Conservation (phyloP, 176 grass and related monocot genomes). For the Cenchrus fungigraminus region DNA sequence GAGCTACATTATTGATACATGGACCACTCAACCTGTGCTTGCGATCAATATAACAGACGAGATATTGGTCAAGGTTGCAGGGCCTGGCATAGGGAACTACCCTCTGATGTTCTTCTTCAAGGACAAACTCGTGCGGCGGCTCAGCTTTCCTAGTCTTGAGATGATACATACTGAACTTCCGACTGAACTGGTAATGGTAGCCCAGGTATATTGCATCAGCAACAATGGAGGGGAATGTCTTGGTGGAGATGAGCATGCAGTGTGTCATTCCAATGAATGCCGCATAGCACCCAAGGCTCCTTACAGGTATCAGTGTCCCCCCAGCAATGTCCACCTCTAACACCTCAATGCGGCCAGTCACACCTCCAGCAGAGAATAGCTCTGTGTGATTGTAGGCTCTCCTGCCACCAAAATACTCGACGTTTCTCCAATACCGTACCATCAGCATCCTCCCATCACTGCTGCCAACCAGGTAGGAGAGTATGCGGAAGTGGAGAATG, state of each 20-base stretch:
- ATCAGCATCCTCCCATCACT: not conserved
- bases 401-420: not conserved
- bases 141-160: not conserved
- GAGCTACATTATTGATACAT: too few species aligned
- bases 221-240: not conserved
- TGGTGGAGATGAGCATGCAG: not conserved
- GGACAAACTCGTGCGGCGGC: not conserved
- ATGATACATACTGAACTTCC: not conserved
- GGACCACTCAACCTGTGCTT: too few species aligned
- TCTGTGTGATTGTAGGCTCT: not conserved
- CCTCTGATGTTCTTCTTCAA: not conserved
- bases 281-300: not conserved
- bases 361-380: not conserved
- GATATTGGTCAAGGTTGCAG: too few species aligned
- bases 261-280: not conserved
- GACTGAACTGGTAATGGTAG: rapidly evolving
- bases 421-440: not conserved
- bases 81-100: too few species aligned
- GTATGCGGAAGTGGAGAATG: not conserved
- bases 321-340: not conserved
- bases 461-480: not conserved
- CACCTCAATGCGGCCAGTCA: not conserved
- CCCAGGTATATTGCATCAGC: not conserved
- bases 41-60: not conserved
- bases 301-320: not conserved